Evolutionary conservation across 139 green algal genomes (phyloP).

Genomic region (Asterochloris erici): DNA sequence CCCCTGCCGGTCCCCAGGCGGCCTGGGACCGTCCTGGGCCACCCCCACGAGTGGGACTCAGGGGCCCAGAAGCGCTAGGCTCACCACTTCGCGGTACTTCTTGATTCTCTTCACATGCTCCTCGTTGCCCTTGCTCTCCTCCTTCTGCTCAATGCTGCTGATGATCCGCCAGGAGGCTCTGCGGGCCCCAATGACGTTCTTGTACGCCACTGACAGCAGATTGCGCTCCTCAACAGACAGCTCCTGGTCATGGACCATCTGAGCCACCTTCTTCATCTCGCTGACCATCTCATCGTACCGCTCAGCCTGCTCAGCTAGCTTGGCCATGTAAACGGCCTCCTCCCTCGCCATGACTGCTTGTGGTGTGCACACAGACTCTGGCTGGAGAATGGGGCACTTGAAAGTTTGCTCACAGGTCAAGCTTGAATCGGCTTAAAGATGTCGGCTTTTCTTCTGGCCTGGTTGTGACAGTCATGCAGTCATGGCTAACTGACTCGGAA

Average conservation of each 20-base stretch:
- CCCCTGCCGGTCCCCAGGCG: not conserved
- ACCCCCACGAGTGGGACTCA: no score
- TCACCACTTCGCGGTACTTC: conserved; percentile 85
- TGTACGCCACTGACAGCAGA: conserved; percentile 97
- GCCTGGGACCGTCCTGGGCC: no score
- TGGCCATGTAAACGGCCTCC: conserved; percentile 83
- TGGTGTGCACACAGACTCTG: no score
- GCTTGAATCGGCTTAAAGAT: no score
- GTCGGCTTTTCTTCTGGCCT: no score
- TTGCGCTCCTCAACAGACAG: conserved; percentile 98
- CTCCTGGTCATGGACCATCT: conserved; percentile 89
- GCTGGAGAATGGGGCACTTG: no score
- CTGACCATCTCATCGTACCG: conserved; percentile 94
- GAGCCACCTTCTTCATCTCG: conserved; percentile 96
- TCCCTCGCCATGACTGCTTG: conserved; percentile 30
- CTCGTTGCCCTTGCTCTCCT: conserved; percentile 97
- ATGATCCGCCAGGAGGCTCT: conserved; percentile 97
- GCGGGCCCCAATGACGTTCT: conserved; percentile 97
- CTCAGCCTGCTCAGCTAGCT: conserved; percentile 98
- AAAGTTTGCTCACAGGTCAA: no score
- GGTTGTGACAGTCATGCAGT: no score
- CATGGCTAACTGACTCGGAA: no score
- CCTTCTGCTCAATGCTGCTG: conserved; percentile 98
- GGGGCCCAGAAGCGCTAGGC: conserved; percentile 3
- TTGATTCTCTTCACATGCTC: conserved; percentile 92